Conservation (phyloP, 116 monocot genomes). For the Posidonia oceanica region DNA sequence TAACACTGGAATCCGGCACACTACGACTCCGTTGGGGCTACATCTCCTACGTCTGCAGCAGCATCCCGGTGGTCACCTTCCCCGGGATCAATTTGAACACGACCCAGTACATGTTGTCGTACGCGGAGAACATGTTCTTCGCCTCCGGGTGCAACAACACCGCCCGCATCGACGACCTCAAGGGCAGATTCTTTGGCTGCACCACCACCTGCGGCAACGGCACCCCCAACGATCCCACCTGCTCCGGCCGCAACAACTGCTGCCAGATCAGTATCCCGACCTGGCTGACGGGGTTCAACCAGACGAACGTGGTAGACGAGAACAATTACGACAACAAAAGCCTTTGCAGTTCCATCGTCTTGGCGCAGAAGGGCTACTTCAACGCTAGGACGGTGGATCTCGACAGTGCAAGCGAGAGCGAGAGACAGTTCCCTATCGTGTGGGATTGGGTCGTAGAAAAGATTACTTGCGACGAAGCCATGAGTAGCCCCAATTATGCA, state of each 20-base stretch:
- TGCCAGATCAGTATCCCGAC: conserved; percentile 13
- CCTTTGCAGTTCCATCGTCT: conserved; percentile 12
- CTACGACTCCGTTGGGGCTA: fast-evolving
- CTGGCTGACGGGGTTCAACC: neutral
- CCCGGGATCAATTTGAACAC: too few species aligned
- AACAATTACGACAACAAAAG: neutral
- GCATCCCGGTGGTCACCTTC: neutral
- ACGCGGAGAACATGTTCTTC: conserved; percentile 15
- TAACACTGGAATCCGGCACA: neutral
- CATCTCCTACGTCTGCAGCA: neutral
- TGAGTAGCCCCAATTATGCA: conserved; percentile 5
- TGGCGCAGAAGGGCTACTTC: neutral
- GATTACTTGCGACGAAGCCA: conserved; percentile 10
- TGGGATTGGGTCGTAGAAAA: conserved; percentile 31
- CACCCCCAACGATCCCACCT: neutral
- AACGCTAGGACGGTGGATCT: neutral
- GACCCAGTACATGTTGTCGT: conserved; percentile 9
- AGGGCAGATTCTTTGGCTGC: neutral
- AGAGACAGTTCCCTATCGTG: neutral
- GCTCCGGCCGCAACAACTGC: conserved; percentile 9
- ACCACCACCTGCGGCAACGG: neutral
- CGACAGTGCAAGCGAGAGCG: too few species aligned
- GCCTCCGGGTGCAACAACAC: conserved; percentile 13
- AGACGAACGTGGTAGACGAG: neutral
- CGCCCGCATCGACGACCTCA: neutral